Evolutionary conservation across 1,139 yeast species (phyloP).

Genomic region (Protomyces inouyei): DNA sequence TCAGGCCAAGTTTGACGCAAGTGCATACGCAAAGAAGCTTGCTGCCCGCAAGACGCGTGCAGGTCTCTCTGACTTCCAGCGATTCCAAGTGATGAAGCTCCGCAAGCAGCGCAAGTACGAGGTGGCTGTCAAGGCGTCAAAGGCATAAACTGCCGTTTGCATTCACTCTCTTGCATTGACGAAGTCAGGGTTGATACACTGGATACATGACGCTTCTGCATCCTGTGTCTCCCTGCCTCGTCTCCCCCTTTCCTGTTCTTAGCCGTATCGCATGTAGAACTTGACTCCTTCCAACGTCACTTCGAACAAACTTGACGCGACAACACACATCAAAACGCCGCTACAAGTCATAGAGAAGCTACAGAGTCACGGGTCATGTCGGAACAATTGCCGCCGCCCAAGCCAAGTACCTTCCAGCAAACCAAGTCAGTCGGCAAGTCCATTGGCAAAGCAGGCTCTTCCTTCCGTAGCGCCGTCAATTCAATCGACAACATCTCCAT

Average conservation of each 20-base stretch:
- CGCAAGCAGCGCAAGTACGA: constrained; percentile 44
- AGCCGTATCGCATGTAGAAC: too few relatives aligned
- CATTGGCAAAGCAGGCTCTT: constrained; percentile 21
- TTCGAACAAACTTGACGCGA: too few relatives aligned
- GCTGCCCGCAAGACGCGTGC: constrained; percentile 92
- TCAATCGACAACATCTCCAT: constrained; percentile 13
- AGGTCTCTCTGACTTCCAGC: constrained; percentile 91
- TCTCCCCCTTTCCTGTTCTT: too few relatives aligned
- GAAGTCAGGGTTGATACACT: too few relatives aligned
- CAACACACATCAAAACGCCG: too few relatives aligned
- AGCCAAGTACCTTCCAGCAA: constrained; percentile 1
- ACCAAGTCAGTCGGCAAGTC: not conserved
- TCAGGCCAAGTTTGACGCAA: constrained; percentile 83
- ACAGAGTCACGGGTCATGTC: not conserved
- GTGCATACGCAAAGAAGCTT: constrained; percentile 97
- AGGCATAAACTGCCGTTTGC: constrained; percentile 5
- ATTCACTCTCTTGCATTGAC: not conserved
- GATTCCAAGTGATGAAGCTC: constrained; percentile 77
- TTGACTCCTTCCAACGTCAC: too few relatives aligned
- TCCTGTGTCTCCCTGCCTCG: too few relatives aligned
- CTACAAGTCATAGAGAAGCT: too few relatives aligned
- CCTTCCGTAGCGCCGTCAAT: constrained; percentile 10
- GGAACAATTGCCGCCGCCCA: constrained; percentile 1
- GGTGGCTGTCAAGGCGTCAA: constrained; percentile 18
- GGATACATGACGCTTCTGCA: too few relatives aligned